Percentiles rank a stretch among this genome's conserved stretches.
Conservation (phyloP, 139 green algal species). For the Yamagishiella unicocca region DNA sequence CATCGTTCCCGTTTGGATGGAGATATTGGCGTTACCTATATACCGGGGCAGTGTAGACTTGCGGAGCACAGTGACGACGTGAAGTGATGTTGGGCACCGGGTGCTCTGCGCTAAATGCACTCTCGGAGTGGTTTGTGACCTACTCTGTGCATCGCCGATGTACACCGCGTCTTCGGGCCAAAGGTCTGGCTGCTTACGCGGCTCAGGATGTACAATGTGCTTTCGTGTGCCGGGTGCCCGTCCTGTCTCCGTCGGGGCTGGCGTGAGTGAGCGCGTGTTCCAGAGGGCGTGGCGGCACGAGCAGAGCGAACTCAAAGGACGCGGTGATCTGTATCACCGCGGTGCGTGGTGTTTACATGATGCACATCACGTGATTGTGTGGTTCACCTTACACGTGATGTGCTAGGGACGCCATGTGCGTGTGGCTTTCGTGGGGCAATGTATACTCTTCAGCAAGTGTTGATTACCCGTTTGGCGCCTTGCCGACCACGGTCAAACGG, state of each 20-base stretch:
- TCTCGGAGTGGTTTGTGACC: too few relatives aligned
- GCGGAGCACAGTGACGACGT: too few relatives aligned
- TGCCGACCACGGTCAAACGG: too few relatives aligned
- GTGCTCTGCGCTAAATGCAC: too few relatives aligned
- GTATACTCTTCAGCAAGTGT: too few relatives aligned
- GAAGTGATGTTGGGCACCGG: too few relatives aligned
- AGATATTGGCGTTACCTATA: too few relatives aligned
- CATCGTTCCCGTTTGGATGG: slow-evolving; percentile 15
- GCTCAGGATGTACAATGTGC: not conserved
- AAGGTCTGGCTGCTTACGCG: not conserved
- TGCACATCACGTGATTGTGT: not conserved
- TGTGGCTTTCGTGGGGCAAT: not conserved
- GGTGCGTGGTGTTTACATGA: not conserved
- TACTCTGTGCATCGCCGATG: not conserved
- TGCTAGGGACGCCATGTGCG: not conserved
- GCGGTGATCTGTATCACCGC: not conserved
- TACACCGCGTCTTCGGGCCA: not conserved
- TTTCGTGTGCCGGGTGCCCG: not conserved
- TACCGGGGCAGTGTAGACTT: too few relatives aligned
- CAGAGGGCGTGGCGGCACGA: not conserved
- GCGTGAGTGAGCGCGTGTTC: not conserved
- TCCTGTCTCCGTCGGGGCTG: not conserved
- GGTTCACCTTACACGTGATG: not conserved
- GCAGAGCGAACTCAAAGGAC: not conserved
- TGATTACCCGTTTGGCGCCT: too few relatives aligned